A percentile compares a stretch with the other conserved stretches of the same genome.
Conservation (phyloP, 2,329 filamentous ascomycete genomes). For the Hypoxylon sp. region DNA sequence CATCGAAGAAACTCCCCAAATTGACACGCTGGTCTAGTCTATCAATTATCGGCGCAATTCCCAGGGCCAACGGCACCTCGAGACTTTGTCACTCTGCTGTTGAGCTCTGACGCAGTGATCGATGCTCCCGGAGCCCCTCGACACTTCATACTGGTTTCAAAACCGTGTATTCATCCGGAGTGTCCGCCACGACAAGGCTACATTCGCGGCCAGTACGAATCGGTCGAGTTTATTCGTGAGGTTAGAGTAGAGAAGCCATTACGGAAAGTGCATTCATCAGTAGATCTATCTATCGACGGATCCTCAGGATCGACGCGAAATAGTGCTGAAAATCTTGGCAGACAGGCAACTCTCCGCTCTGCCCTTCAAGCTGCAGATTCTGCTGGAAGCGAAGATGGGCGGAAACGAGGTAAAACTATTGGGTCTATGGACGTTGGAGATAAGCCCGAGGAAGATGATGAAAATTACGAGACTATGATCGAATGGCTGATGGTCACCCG, state of each 20-base stretch:
- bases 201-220: conserved; percentile 90
- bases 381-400: conserved; percentile 55
- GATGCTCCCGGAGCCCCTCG: conserved; percentile 60
- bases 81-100: conserved; percentile 86
- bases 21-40: conserved; percentile 68
- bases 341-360: conserved; percentile 62
- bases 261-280: conserved; percentile 61
- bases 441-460: conserved; percentile 49
- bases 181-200: conserved; percentile 79
- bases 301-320: conserved; percentile 49
- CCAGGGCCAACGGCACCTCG: conserved; percentile 88
- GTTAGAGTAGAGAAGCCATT: conserved; percentile 70
- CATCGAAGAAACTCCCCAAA: conserved; percentile 5
- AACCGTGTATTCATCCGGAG: conserved; percentile 83
- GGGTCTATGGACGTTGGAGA: conserved; percentile 51
- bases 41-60: conserved; percentile 89
- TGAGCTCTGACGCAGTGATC: conserved; percentile 74
- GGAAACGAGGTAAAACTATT: conserved; percentile 50
- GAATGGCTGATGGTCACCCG: conserved; percentile 96
- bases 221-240: conserved; percentile 90
- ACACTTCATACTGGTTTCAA: conserved; percentile 90
- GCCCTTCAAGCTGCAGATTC: conserved; percentile 52
- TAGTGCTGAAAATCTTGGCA: conserved; percentile 53
- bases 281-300: conserved; percentile 58
- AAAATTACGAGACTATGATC: conserved; percentile 63